Base-by-base conservation (phyloP, 305 asterid genomes). In the Rubia tinctorum region DNA sequence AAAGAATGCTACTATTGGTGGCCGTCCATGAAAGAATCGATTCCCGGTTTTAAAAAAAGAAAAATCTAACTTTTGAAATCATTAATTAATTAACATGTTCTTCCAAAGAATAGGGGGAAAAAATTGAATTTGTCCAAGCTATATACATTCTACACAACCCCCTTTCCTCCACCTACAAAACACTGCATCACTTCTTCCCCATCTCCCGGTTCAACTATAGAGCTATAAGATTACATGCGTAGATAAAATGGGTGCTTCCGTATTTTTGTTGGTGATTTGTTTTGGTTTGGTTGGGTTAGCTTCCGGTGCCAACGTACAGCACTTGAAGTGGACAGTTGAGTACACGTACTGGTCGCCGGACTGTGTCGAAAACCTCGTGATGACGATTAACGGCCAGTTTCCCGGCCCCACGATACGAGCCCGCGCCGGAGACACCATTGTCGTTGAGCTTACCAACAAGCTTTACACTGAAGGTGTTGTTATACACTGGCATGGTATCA, bases 401-500 rank as follows among this genome's bases (percentile, higher is more conserved):
- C 97, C 97, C 13, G 90, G 96, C 62, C 97, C 97, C 34, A 92
- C 97, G 0, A 89, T 92, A 13, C 82, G 86, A 71, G 97, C 96
- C 25, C 83, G 44, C 44, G 90, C 83, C 44, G 96, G 95, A 0
- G 98, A 92, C 34, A 90, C 87, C 64, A 45, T 92, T 1, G 78
- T 76, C 58, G 74, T 92, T 17, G 81, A 90, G 65, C 93, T 92
- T 59, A 89, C 91, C 51, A 92, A 90, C 77, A 80, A 86, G 78
- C 91, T 92, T 59, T 75, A 47, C 66, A 90, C 92, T 15, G 97
- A 92, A 81, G 97, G 97, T 5, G 83, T 87, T 56, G 97, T 86
- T 63, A 90, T 90, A 73, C 98, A 89, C 72, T 92, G 97, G 96
- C 97, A 92, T 80, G 97, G 97, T 39, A 87, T 92, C 51, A 62